Percentiles rank a stretch among this genome's conserved stretches.
Evolutionary conservation across 345 rosid genomes (phyloP).

Genomic region (Melaleuca quinquenervia): DNA sequence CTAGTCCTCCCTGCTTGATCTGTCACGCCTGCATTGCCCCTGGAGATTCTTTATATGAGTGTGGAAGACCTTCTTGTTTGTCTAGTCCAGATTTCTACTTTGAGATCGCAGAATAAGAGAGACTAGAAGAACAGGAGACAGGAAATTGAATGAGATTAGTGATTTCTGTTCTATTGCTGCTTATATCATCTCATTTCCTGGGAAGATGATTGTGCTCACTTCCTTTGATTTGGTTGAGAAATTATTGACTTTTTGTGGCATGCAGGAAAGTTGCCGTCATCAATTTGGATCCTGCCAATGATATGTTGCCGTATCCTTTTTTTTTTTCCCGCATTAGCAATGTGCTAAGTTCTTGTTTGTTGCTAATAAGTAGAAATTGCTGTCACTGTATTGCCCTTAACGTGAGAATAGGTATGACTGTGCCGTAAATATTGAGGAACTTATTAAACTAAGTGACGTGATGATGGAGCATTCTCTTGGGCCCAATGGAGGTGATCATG

Average conservation of each 20-base stretch:
- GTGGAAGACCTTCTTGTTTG: neutral
- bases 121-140: neutral
- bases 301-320: slow-evolving; percentile 72
- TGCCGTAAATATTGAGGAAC: slow-evolving; percentile 78
- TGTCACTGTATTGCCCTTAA: slow-evolving; percentile 14
- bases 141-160: neutral
- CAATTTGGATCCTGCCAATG: slow-evolving; percentile 95
- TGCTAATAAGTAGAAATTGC: neutral
- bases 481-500: slow-evolving; percentile 74
- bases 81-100: neutral
- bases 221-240: neutral
- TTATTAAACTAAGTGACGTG: slow-evolving; percentile 68
- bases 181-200: neutral
- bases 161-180: neutral
- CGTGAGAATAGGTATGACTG: slow-evolving; percentile 58
- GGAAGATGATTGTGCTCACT: neutral
- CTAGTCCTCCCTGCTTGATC: neutral
- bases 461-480: slow-evolving; percentile 84
- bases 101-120: neutral
- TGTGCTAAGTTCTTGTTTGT: neutral
- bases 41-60: neutral
- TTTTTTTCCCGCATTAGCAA: neutral
- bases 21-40: neutral
- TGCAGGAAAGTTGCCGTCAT: slow-evolving; percentile 85
- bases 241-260: neutral